A percentile compares a stretch with the other conserved stretches of the same genome.
phyloP scores from a whole-genome alignment of 257 asterid genomes.

The Oldenlandia corymbosa region DNA sequence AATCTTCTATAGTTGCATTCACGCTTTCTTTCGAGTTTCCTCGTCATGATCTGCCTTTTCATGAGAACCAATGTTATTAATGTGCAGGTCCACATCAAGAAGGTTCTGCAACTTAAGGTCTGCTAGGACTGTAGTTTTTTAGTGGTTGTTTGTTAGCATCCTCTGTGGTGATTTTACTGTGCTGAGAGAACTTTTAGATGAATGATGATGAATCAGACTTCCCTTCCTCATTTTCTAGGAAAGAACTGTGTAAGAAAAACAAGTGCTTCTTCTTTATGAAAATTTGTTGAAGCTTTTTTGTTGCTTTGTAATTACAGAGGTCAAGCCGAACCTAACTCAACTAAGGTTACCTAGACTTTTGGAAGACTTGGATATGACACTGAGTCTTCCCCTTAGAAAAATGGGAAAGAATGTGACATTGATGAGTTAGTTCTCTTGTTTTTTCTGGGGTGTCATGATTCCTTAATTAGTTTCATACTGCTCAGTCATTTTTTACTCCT shows the following conservation, averaged over 20 bases:
- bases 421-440: not conserved
- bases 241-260: not conserved
- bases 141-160: not conserved
- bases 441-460: not conserved
- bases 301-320: not conserved
- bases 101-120: not conserved
- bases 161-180: not conserved
- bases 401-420: slow-evolving; percentile 13
- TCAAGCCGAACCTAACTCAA: slow-evolving; percentile 45
- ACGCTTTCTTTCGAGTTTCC: no score
- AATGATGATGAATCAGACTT: not conserved
- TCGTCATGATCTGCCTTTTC: not conserved
- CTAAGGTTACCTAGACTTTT: slow-evolving; percentile 20
- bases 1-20: no score
- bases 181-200: not conserved
- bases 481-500: no score
- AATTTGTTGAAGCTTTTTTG: not conserved
- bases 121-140: not conserved
- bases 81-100: slow-evolving; percentile 8
- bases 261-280: not conserved
- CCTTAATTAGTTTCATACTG: slow-evolving; percentile 1
- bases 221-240: not conserved
- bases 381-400: not conserved
- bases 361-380: slow-evolving; percentile 13
- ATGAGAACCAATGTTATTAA: not conserved